These are phyloP conservation scores for Volvox africanus DNA, from an alignment of 139 green algal species.

Conservation along the genomic window DNA sequence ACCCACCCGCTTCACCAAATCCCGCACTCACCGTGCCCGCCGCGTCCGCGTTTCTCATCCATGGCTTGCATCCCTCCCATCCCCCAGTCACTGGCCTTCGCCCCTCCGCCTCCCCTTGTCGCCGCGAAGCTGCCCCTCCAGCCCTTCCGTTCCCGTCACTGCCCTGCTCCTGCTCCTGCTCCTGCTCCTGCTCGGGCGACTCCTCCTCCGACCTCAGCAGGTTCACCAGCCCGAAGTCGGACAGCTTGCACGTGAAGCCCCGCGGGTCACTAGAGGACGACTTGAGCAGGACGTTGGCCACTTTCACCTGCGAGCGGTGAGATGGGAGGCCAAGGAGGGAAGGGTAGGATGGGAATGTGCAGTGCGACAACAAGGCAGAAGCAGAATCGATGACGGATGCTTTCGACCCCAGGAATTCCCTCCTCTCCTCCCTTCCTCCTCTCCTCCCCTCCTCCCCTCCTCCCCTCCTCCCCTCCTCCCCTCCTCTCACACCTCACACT, in stretches of 20 bases:
- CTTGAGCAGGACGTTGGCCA: conserved; percentile 76
- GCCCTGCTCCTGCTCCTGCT: neutral
- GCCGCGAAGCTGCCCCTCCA: neutral
- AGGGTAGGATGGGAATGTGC: neutral
- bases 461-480: neutral
- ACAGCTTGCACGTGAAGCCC: conserved; percentile 76
- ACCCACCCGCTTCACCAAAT: neutral
- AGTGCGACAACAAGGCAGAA: too few relatives aligned
- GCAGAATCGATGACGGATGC: too few relatives aligned
- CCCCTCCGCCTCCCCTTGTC: neutral
- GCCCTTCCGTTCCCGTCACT: neutral
- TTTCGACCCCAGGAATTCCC: too few relatives aligned
- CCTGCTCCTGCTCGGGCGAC: neutral
- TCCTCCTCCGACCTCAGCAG: conserved; percentile 3
- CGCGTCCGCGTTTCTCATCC: conserved; percentile 30
- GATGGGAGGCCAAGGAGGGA: neutral
- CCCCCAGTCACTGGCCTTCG: neutral
- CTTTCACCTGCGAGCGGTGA: conserved; percentile 66
- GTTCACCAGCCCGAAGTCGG: conserved; percentile 75
- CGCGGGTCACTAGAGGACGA: conserved; percentile 49
- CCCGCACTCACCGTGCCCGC: conserved; percentile 18
- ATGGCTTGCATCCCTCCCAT: neutral
- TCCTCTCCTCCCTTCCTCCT: too few relatives aligned
- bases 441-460: too few relatives aligned
- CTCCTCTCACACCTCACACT: neutral